Conservation (phyloP, 2,329 filamentous ascomycete genomes). For the Talaromyces funiculosus region DNA sequence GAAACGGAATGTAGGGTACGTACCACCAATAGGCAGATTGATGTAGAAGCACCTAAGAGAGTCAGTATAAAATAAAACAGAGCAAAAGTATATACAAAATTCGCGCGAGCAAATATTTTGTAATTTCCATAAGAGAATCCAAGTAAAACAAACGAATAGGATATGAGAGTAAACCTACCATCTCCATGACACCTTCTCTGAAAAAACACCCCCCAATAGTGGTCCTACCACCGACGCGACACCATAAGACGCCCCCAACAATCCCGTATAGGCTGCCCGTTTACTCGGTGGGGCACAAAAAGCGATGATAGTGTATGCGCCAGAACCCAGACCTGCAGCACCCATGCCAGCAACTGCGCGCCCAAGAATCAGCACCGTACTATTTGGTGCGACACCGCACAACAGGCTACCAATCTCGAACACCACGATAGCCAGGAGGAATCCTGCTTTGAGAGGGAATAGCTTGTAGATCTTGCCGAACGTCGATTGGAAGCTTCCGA, state of each 20-base stretch:
- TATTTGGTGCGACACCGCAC: slow-evolving; percentile 21
- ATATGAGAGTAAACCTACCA: slow-evolving; percentile 34
- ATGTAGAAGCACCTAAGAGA: slow-evolving; percentile 40
- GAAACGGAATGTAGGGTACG: not conserved
- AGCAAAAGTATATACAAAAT: not conserved
- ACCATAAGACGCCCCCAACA: slow-evolving; percentile 20
- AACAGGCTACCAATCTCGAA: slow-evolving; percentile 26
- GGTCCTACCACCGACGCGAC: slow-evolving; percentile 31
- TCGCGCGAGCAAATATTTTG: not conserved
- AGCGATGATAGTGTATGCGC: slow-evolving; percentile 38
- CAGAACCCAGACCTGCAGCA: slow-evolving; percentile 25
- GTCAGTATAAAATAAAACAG: not conserved
- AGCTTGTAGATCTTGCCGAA: not conserved
- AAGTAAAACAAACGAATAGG: not conserved
- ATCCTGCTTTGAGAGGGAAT: not conserved
- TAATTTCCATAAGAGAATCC: not conserved
- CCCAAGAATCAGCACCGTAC: slow-evolving; percentile 22
- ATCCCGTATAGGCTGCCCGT: slow-evolving; percentile 27
- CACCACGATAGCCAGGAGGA: slow-evolving; percentile 18
- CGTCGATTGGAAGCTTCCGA: slow-evolving; percentile 1
- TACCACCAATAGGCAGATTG: slow-evolving; percentile 38
- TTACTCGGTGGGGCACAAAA: slow-evolving; percentile 26
- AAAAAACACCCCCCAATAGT: slow-evolving; percentile 30
- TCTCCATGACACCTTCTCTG: slow-evolving; percentile 38
- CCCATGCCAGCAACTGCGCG: slow-evolving; percentile 25